Base-by-base conservation (phyloP, 306 rosid genomes). In the Casuarina equisetifolia region DNA sequence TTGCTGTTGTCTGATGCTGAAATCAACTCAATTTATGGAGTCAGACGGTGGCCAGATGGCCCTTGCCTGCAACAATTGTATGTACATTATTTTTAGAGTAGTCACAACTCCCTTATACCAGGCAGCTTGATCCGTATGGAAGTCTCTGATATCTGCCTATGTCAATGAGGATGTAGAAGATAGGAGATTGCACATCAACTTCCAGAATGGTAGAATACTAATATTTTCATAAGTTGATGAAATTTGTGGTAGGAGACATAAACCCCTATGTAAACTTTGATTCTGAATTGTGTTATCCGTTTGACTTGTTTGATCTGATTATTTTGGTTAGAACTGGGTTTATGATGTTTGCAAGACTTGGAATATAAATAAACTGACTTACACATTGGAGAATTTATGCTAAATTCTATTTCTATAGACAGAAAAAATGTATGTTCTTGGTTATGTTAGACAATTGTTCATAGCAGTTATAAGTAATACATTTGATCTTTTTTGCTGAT, bases 401-500 rank as follows among this genome's bases (percentile, higher is more conserved):
- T 11, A 10, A 54, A 11, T 7, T n/a, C 40, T 3, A 42, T 19
- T 4, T 62, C 3, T 10, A 7, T 15, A 40, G 6, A 42, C 32
- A 35, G 39, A 42, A 42, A 72, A 39, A 40, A 5, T 1, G 6
- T 48, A 17, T 39, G 4, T 5, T 51, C 43, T 12, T 72, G 4
- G 0, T 17, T n/a, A 3, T 9, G 15, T 5, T 73, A 70, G 70
- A 48, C 11, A 57, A 25, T 25, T 40, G 43, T 46, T 12, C 48
- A 68, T 72, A 6, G 64, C 61, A 50, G 36, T 46, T 43, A 70
- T 55, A 57, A 44, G 51, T 81, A 32, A 80, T 72, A 42, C 36
- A 9, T 72, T 19, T 79, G 51, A 81, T 17, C 36, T 50, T 76
- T 85, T 51, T 70, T 73, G 45, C 20, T 58, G 15, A 43, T 88